Conservation (phyloP, 345 rosid genomes). For the Arabis alpina region DNA sequence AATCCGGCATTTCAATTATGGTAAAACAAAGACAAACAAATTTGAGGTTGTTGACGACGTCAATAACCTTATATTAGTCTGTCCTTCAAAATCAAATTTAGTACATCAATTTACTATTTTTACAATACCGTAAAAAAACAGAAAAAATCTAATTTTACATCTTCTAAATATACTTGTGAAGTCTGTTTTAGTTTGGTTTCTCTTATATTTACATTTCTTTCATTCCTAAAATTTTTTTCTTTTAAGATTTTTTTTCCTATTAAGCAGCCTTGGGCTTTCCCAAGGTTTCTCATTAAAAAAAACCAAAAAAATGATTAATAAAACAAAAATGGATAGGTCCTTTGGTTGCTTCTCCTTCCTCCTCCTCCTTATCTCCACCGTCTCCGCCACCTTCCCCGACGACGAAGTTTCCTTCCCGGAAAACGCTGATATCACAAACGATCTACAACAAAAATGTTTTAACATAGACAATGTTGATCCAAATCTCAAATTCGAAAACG, state of each 20-base stretch:
- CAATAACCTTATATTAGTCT: constrained; percentile 26
- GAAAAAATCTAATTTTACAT: constrained; percentile 19
- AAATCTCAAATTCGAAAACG: constrained; percentile 50
- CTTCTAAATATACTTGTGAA: constrained; percentile 17
- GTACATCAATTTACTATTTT: constrained; percentile 13
- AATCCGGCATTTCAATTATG: constrained; percentile 15
- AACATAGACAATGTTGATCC: constrained; percentile 33
- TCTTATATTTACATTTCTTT: constrained; percentile 27
- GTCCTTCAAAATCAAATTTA: constrained; percentile 3
- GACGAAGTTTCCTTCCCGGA: constrained; percentile 49
- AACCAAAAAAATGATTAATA: constrained; percentile 22
- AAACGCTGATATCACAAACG: constrained; percentile 39
- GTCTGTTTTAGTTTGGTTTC: neutral
- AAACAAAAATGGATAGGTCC: constrained; percentile 28
- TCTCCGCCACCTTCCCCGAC: constrained; percentile 35
- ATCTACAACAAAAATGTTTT: constrained; percentile 34
- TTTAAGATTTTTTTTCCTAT: constrained; percentile 3
- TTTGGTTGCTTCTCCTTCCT: constrained; percentile 47
- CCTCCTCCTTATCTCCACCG: constrained; percentile 21
- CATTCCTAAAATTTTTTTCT: neutral
- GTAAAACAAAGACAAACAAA: neutral
- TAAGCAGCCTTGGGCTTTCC: constrained; percentile 55
- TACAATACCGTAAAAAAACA: neutral
- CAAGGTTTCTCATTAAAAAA: constrained; percentile 44
- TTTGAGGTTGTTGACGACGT: constrained; percentile 16